Evolutionary conservation across 441 rosid species (phyloP), one percentile per base, ranked within the genome.

Genomic region (Geranium incanum): DNA sequence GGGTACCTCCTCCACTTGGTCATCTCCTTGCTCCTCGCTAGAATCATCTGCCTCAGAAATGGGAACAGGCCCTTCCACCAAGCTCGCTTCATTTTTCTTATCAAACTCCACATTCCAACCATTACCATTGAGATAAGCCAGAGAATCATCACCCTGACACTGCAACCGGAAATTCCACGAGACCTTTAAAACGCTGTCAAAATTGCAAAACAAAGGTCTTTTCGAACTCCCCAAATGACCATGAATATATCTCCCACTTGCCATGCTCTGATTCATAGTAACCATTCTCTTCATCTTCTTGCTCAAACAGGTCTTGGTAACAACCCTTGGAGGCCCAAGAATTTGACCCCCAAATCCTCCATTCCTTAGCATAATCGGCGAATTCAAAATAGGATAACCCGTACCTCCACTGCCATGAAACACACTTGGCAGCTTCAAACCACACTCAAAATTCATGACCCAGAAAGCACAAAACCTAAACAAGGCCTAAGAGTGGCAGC

Each of bases 131-230:
- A 85, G 71, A 74, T 65, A 85, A 0, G 88, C 84, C 41, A 89
- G 73, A 71, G 90, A 89, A 89, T 88, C 96, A 76, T 79, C 83
- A 39, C 87, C 86, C 72, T 84, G 97, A 77, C 95, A 88, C 37
- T 28, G 28, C 5, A 75, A 74, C 66, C 75, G 78, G 69, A 74
- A 77, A 70, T 84, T 65, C 77, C 81, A 78, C 4, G 77, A 78
- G 69, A 66, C 71, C 48, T 66, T 85, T 64, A 72, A 74, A 59
- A 50, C 74, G 78, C 57, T 82, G 66, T 21, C 68, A 33, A 70
- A 76, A 75, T 39, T 55, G 67, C 71, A 75, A 78, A 79, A 72
- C 62, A 81, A 68, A 0, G 81, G 76, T 7, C 70, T 76, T 74
- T 37, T 18, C 5, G 48, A 41, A 41, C 1, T 41, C 48, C 48